These are phyloP conservation scores for Salix arbutifolia DNA, from an alignment of 345 rosid species.

Conservation along the genomic window DNA sequence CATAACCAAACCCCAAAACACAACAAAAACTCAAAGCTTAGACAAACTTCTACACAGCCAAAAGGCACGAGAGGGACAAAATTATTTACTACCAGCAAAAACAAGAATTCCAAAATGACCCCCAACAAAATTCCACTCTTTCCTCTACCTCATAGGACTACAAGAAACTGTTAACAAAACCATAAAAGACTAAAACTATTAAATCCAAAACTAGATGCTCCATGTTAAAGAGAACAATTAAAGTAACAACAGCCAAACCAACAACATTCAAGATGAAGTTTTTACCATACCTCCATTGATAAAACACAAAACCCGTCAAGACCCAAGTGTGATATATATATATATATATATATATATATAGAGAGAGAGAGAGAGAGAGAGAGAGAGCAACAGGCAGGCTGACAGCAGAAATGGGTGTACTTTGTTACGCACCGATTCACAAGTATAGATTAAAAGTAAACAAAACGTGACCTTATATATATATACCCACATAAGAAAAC, in stretches of 20 bases:
- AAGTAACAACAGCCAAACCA: not conserved
- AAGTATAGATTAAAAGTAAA: constrained; percentile 21
- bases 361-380: not conserved
- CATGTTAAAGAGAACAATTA: not conserved
- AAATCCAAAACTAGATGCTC: constrained; percentile 18
- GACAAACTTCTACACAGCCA: not conserved
- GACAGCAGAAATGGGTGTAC: constrained; percentile 29
- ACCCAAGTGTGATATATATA: constrained; percentile 17
- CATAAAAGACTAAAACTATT: constrained; percentile 12
- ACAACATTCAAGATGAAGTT: not conserved
- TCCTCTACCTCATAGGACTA: not conserved
- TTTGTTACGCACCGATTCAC: constrained; percentile 31
- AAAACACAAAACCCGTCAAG: constrained; percentile 24
- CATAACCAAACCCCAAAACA: constrained; percentile 6
- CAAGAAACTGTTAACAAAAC: constrained; percentile 8
- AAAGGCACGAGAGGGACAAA: not conserved
- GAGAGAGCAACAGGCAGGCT: not conserved
- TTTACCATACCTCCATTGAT: constrained; percentile 14
- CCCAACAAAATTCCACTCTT: constrained; percentile 5
- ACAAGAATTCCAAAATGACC: constrained; percentile 34
- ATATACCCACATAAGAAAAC: constrained; percentile 5
- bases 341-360: no score
- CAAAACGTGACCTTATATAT: constrained; percentile 32
- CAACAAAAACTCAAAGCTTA: not conserved
- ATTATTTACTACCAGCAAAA: constrained; percentile 10